Evolutionary conservation across 179 eudicot species (phyloP).

Genomic region (Dionaea muscipula): DNA sequence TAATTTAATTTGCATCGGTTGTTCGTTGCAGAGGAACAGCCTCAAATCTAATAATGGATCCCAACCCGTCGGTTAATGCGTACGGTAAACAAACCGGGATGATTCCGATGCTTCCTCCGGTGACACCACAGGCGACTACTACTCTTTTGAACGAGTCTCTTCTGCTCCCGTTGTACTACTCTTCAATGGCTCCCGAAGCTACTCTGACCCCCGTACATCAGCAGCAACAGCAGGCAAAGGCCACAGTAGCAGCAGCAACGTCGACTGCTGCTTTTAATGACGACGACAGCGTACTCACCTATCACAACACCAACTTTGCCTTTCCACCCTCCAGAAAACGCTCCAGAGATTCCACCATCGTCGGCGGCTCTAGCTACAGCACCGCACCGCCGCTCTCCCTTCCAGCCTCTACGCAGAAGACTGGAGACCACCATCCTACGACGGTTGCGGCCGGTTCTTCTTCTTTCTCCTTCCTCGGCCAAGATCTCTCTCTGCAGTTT

Average conservation of each 20-base stretch:
- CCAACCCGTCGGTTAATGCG: too few relatives aligned
- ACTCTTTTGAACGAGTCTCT: too few relatives aligned
- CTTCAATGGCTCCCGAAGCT: conserved; percentile 8
- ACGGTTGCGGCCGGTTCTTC: background rate
- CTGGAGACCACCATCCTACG: background rate
- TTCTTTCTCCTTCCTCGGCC: conserved; percentile 35
- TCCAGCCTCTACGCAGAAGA: background rate
- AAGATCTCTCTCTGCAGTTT: conserved; percentile 41
- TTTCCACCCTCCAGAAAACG: conserved; percentile 37
- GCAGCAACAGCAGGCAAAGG: too few relatives aligned
- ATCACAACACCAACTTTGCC: conserved; percentile 16
- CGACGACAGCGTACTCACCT: conserved; percentile 50
- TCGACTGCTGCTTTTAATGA: conserved; percentile 21
- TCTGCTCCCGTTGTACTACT: background rate
- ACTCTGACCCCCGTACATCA: conserved; percentile 12
- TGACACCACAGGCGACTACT: too few relatives aligned
- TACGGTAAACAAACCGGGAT: too few relatives aligned
- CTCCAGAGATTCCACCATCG: conserved; percentile 17
- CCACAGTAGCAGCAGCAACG: conserved; percentile 13
- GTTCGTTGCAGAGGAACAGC: too few relatives aligned
- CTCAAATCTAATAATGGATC: too few relatives aligned
- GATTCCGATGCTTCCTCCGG: too few relatives aligned
- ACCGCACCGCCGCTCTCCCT: conserved; percentile 9
- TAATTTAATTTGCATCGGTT: too few relatives aligned
- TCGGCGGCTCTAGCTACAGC: background rate